A percentile compares a stretch with the other conserved stretches of the same genome.
Evolutionary conservation across 2,329 filamentous ascomycete species (phyloP).

Genomic region (Fusarium sp.): DNA sequence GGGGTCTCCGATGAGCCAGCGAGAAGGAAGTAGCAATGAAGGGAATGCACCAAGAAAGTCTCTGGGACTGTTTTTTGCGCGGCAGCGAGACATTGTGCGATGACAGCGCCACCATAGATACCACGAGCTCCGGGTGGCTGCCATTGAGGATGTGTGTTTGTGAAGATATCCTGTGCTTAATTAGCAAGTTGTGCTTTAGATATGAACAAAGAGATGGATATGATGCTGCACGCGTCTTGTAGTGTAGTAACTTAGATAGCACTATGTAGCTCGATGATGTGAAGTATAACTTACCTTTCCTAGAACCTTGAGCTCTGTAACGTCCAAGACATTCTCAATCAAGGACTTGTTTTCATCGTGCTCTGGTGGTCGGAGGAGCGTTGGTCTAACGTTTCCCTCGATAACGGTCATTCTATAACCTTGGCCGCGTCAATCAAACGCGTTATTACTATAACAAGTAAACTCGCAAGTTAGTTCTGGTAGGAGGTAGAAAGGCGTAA

Average conservation of each 20-base stretch:
- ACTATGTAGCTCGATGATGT: neutral
- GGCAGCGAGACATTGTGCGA: conserved; percentile 89
- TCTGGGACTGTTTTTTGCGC: conserved; percentile 87
- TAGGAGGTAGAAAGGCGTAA: neutral
- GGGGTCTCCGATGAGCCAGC: conserved; percentile 87
- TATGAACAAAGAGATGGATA: neutral
- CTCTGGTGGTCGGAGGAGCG: conserved; percentile 74
- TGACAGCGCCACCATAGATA: conserved; percentile 92
- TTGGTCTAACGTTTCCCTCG: conserved; percentile 49
- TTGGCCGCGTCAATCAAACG: conserved; percentile 1
- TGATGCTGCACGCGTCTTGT: neutral
- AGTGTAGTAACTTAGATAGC: neutral
- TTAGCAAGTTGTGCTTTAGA: conserved; percentile 1
- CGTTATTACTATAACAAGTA: neutral
- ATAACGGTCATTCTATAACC: conserved; percentile 28
- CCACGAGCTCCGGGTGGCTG: conserved; percentile 91
- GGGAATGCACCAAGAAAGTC: conserved; percentile 88
- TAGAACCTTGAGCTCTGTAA: conserved; percentile 81
- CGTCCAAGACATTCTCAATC: conserved; percentile 90
- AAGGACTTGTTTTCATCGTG: conserved; percentile 77
- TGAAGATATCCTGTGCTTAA: conserved; percentile 80
- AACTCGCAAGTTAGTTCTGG: neutral
- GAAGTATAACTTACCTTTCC: conserved; percentile 69
- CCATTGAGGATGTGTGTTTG: conserved; percentile 92
- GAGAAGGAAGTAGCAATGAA: conserved; percentile 99